These are phyloP conservation scores for Avena sativa DNA, from an alignment of 176 grass and related monocot species.

Conservation along the genomic window DNA sequence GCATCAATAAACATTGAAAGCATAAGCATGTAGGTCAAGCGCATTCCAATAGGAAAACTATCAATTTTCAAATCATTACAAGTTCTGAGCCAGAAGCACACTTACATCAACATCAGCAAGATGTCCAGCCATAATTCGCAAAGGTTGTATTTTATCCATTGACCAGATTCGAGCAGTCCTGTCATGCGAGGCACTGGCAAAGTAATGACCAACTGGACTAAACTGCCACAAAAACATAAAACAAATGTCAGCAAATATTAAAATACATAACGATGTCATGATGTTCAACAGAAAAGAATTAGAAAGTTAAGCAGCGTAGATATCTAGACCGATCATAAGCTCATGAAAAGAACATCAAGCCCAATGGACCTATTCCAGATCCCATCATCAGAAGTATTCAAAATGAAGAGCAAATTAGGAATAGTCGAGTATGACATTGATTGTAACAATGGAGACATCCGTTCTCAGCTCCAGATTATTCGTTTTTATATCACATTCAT, in stretches of 20 bases:
- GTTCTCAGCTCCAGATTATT: neutral
- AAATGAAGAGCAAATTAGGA: slow-evolving; percentile 30
- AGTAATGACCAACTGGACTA: slow-evolving; percentile 96
- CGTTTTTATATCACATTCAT: neutral
- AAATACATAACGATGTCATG: neutral
- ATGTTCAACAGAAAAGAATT: neutral
- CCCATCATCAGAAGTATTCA: slow-evolving; percentile 6
- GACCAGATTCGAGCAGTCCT: slow-evolving; percentile 99
- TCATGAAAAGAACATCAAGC: slow-evolving; percentile 7
- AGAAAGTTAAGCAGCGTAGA: slow-evolving; percentile 1
- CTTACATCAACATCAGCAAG: slow-evolving; percentile 99
- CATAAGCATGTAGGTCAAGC: slow-evolving; percentile 14
- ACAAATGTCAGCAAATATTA: slow-evolving; percentile 36
- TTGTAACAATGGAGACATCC: slow-evolving; percentile 13
- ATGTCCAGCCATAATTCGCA: slow-evolving; percentile 95
- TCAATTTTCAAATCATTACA: neutral
- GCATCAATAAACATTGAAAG: slow-evolving; percentile 38
- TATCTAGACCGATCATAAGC: neutral
- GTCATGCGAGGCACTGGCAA: slow-evolving; percentile 97
- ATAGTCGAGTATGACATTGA: slow-evolving; percentile 16
- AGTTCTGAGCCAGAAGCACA: slow-evolving; percentile 23
- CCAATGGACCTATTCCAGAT: slow-evolving; percentile 20
- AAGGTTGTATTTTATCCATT: slow-evolving; percentile 95
- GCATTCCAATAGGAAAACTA: neutral
- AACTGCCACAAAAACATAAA: slow-evolving; percentile 64